Evolutionary conservation across 805 yeast genomes (phyloP).

Genomic region (Suhomyces kilbournensis): DNA sequence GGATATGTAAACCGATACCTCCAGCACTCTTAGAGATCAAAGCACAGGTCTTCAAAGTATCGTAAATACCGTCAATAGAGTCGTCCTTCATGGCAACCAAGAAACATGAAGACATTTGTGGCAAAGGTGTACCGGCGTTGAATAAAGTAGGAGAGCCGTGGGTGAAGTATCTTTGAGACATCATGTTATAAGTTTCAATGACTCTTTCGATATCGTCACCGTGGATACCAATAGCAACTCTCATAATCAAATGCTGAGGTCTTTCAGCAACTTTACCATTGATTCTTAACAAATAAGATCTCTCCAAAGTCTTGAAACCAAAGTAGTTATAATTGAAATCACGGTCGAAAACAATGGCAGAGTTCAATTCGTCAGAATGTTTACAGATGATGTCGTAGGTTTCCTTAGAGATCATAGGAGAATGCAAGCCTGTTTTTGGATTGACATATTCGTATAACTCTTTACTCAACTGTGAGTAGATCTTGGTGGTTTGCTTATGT

Average conservation of each 20-base stretch:
- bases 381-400: constrained; percentile 36
- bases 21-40: constrained; percentile 93
- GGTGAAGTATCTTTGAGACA: constrained; percentile 58
- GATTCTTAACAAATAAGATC: constrained; percentile 54
- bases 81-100: constrained; percentile 86
- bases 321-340: constrained; percentile 58
- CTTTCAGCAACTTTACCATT: constrained; percentile 59
- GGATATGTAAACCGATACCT: constrained; percentile 89
- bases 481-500: constrained; percentile 91
- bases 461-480: constrained; percentile 72
- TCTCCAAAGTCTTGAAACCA: constrained; percentile 60
- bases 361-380: constrained; percentile 42
- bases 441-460: constrained; percentile 75
- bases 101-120: constrained; percentile 63
- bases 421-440: constrained; percentile 67
- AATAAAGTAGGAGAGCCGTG: constrained; percentile 63
- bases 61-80: constrained; percentile 92
- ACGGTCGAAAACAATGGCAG: constrained; percentile 45
- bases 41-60: constrained; percentile 84
- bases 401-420: constrained; percentile 43
- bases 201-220: constrained; percentile 52
- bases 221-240: constrained; percentile 61
- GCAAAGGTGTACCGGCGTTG: constrained; percentile 60
- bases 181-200: constrained; percentile 54
- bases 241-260: constrained; percentile 61